Percentiles rank a stretch among this genome's conserved stretches.
phyloP scores from a whole-genome alignment of 176 grass and related monocot species.

The Eremochloa ophiuroides region DNA sequence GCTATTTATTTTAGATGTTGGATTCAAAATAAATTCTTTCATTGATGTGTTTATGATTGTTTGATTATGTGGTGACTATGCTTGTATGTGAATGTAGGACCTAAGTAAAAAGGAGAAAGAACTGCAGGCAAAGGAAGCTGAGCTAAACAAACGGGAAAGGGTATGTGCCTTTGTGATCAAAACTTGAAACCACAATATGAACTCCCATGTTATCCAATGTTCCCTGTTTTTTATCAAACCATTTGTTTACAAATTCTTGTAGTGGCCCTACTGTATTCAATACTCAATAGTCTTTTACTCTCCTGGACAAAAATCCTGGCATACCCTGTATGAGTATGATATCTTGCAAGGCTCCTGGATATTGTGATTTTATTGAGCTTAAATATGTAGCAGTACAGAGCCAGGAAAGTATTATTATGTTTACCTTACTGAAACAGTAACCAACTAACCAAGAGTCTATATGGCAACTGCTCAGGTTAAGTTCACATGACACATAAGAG shows the following conservation, averaged over 20 bases:
- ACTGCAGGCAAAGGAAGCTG: constrained; percentile 78
- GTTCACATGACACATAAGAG: neutral
- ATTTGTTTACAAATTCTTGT: neutral
- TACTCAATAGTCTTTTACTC: neutral
- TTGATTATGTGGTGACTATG: constrained; percentile 8
- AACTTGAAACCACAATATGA: neutral
- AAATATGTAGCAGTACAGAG: neutral
- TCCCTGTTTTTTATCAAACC: neutral
- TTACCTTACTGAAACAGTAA: constrained; percentile 4
- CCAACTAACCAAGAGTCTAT: neutral
- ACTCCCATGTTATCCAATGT: neutral
- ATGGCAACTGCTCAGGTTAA: neutral
- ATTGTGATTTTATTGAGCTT: neutral
- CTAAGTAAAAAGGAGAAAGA: constrained; percentile 77
- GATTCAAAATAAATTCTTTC: constrained; percentile 8
- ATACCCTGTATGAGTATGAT: neutral
- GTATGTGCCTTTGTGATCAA: constrained; percentile 37
- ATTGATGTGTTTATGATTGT: neutral
- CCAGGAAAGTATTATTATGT: neutral
- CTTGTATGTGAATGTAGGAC: constrained; percentile 41
- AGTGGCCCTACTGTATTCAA: neutral
- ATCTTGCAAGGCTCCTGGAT: neutral
- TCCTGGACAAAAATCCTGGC: neutral
- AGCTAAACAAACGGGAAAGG: constrained; percentile 89
- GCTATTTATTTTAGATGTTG: neutral